Percentiles rank a stretch among this genome's conserved stretches.
Evolutionary conservation across 306 rosid species (phyloP).

Genomic region (Lupinus albus): DNA sequence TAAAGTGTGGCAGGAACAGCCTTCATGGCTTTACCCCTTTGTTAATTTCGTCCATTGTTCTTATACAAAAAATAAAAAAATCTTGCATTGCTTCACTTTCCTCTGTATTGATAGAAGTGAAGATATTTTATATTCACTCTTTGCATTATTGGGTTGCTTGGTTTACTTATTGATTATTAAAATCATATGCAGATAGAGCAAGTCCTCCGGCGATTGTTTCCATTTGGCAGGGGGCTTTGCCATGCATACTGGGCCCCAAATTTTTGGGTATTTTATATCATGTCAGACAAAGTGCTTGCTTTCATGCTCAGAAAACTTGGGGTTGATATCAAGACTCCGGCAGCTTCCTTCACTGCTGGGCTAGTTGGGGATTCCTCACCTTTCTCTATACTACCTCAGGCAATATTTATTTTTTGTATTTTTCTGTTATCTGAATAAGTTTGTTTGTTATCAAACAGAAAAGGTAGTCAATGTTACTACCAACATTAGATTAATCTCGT

Average conservation of each 20-base stretch:
- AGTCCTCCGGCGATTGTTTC: conserved; percentile 77
- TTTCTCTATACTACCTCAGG: conserved; percentile 81
- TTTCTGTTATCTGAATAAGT: conserved; percentile 26
- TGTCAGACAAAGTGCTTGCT: too few species aligned
- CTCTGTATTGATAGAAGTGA: conserved; percentile 10
- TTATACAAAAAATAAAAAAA: too few species aligned
- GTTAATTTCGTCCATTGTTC: conserved; percentile 5
- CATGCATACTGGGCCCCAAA: conserved; percentile 99
- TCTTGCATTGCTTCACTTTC: conserved; percentile 19
- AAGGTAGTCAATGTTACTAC: not conserved
- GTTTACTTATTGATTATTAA: conserved; percentile 34
- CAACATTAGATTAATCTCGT: conserved; percentile 25
- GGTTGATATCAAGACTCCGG: conserved; percentile 56
- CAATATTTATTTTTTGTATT: conserved; percentile 31
- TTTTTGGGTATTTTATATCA: conserved; percentile 89
- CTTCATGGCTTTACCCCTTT: not conserved
- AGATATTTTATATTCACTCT: conserved; percentile 11
- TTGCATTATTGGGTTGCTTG: conserved; percentile 32
- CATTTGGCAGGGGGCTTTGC: conserved; percentile 97
- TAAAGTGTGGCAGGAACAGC: conserved; percentile 9
- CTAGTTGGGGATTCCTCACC: conserved; percentile 85
- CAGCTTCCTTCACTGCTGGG: conserved; percentile 86
- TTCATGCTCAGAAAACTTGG: conserved; percentile 71
- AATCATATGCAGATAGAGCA: conserved; percentile 70
- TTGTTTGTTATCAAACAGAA: not conserved